These are phyloP conservation scores for Ophiostoma quercus DNA, from an alignment of 2,329 filamentous ascomycete genomes.

Conservation along the genomic window DNA sequence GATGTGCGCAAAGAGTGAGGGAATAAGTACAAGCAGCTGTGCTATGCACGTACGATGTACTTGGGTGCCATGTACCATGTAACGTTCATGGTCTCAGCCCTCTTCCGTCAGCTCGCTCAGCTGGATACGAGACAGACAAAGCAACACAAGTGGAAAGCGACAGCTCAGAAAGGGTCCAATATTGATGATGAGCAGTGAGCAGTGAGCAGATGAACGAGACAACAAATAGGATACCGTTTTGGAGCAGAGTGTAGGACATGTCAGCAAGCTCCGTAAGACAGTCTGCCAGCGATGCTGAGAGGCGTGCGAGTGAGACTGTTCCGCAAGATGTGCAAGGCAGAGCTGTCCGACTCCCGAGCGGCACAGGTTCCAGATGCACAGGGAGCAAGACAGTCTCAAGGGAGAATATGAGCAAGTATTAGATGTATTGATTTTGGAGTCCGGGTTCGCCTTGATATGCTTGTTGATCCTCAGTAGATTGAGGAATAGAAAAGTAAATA, in stretches of 20 bases:
- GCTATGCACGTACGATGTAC: not conserved
- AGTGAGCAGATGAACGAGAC: not conserved
- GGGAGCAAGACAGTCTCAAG: not conserved
- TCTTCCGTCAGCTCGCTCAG: conserved; percentile 2
- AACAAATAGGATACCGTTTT: not conserved
- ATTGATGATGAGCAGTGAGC: too few relatives aligned
- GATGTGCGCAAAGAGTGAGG: not conserved
- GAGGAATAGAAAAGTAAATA: not conserved
- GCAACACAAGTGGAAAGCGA: not conserved
- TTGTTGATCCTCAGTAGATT: not conserved
- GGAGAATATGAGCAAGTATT: not conserved
- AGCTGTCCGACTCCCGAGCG: not conserved
- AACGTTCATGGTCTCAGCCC: not conserved
- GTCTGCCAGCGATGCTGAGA: not conserved
- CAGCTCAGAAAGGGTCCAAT: not conserved
- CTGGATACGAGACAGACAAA: not conserved
- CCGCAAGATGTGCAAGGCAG: not conserved
- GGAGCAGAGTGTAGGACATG: not conserved
- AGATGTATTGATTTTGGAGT: not conserved
- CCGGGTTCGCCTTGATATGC: not conserved
- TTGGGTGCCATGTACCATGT: not conserved
- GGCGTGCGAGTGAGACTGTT: not conserved
- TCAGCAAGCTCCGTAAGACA: conserved; percentile 2
- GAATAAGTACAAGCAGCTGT: not conserved
- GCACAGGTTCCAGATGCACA: conserved; percentile 1